Evolutionary conservation across 495 filamentous ascomycete genomes (phyloP), one percentile per base, ranked within the genome.

Genomic region (Aspergillus sclerotiicarbonarius): DNA sequence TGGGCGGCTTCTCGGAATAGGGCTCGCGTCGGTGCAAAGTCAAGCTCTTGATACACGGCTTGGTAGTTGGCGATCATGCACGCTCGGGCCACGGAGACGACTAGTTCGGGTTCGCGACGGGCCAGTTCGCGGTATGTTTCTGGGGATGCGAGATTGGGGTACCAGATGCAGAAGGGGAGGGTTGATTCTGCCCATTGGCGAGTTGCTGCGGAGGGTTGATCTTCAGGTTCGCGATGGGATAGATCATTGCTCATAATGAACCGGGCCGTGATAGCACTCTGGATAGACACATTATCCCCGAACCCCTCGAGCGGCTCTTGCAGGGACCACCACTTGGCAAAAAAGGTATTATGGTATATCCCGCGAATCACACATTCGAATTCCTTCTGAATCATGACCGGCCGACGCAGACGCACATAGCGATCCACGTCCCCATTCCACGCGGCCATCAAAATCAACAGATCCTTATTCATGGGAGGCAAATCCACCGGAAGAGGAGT

Each of bases 261-360:
- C 1, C 54, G 54, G 16, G 45, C 54, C 16, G 33, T 21, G 32
- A 51, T 51, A 2, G 54, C 54, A 12, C 19, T 29, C 29, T 12
- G 4, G 45, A 57, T 50, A 10, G 6, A 4, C 10, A 7, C 7
- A 9, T 15, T 20, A 8, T n/a, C 18, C 4, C n/a, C 2, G 9
- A 18, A 16, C n/a, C 33, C 9, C 13, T 56, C 19, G 30, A 48
- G 35, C 50, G 39, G 0, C 15, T 16, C 30, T 43, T 67, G 62
- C 8, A 20, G 32, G 8, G 51, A 31, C 56, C 65, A 70, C 61
- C 66, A 67, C 13, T 57, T 53, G 12, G 61, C 62, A 5, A 48
- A 66, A 68, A 48, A 62, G 1, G 63, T 61, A 31, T 64, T 51
- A 50, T 68, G 63, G 53, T 63, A 66, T 35, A 68, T 62, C 4